Base-by-base conservation (phyloP, 495 filamentous ascomycete species). In the Pyronema omphalodes region DNA sequence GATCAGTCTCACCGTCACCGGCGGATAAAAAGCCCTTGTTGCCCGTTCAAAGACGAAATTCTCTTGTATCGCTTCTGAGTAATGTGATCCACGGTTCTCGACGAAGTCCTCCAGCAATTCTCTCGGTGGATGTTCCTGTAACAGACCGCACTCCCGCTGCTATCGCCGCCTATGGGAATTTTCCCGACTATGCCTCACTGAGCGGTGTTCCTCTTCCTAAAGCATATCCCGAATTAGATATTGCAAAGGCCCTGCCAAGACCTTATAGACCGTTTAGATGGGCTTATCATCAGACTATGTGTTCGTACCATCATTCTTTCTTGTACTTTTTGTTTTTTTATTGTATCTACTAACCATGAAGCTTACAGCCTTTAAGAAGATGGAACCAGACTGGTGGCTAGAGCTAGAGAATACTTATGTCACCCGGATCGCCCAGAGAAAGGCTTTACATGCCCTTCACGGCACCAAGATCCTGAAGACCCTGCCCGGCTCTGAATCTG, bases 241-340 rank as follows among this genome's bases (percentile, higher is more conserved):
- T 83, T 44, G 66, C 74, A 29, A 80, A 71, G 56, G 82, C 83
- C 0, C 62, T 74, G 14, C 74, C 83, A n/a, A 72, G 83, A 36
- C 83, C 80, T 11, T 82, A 84, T 65, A 73, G 88, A 29, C 88
- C 88, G 0, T 87, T 94, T 46, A 69, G 88, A 64, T 94, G 88
- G 88, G 67, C 72, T 0, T 94, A 94, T 65, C 83, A 91, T 65
- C 88, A 94, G 66, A 93, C 87, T 0, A 94, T 94, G 88, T 85
- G 87, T 93, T 73, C 23, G 9, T 36, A n/a, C 15, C 44, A 19
- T 29, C 15, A 40, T n/a, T 43, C 11, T 18, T 23, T 8, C 19
- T 40, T 11, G 17, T 23, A 37, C 1, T 8, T 52, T 8, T n/a
- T n/a, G n/a, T n/a, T n/a, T n/a, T n/a, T n/a, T n/a, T n/a, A n/a